Evolutionary conservation across 805 yeast genomes (phyloP).

Genomic region (Lipomyces sp.): DNA sequence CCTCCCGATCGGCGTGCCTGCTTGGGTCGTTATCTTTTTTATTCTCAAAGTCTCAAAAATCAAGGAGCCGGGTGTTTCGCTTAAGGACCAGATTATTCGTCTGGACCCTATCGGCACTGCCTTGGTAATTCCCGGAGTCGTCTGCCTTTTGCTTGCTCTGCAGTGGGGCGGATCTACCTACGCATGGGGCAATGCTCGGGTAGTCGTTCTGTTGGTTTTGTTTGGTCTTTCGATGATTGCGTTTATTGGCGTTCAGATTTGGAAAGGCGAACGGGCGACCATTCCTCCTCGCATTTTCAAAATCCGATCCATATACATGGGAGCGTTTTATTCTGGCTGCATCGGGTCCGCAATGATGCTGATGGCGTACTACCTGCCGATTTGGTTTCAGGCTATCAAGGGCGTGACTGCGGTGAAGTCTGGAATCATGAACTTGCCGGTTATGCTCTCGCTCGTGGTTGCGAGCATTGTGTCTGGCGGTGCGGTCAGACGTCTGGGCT

Average conservation of each 20-base stretch:
- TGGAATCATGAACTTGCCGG: slow-evolving; percentile 44
- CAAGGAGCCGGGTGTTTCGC: slow-evolving; percentile 41
- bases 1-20: slow-evolving; percentile 40
- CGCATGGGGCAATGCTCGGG: slow-evolving; percentile 6
- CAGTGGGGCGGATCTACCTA: slow-evolving; percentile 8
- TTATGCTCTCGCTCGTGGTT: slow-evolving; percentile 45
- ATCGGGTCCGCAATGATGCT: slow-evolving; percentile 25
- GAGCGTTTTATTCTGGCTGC: slow-evolving; percentile 32
- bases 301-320: slow-evolving; percentile 38
- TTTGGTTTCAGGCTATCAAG: neutral
- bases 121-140: slow-evolving; percentile 40
- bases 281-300: slow-evolving; percentile 48
- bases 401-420: slow-evolving; percentile 41
- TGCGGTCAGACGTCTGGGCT: slow-evolving; percentile 43
- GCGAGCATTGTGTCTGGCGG: slow-evolving; percentile 46
- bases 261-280: slow-evolving; percentile 50
- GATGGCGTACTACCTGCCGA: neutral
- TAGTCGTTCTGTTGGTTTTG: slow-evolving; percentile 25
- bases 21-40: slow-evolving; percentile 30
- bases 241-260: slow-evolving; percentile 52
- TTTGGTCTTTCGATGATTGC: slow-evolving; percentile 44
- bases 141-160: slow-evolving; percentile 33
- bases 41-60: slow-evolving; percentile 29
- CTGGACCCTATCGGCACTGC: slow-evolving; percentile 44
- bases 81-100: slow-evolving; percentile 42